Conservation (phyloP, 75 land plant species). For the Cryptomeria japonica region DNA sequence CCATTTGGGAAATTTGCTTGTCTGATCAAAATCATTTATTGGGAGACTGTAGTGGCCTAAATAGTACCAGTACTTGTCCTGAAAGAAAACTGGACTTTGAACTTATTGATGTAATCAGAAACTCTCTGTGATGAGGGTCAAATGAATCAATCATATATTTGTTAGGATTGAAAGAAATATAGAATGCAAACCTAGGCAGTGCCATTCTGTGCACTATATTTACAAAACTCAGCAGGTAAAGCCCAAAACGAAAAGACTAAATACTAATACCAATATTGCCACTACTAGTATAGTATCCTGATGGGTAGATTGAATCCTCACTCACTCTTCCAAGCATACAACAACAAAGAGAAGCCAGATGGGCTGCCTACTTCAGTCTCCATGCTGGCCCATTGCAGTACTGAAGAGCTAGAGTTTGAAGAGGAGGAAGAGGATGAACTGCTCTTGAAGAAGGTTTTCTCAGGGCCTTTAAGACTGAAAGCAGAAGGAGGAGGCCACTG, state of each 20-base stretch:
- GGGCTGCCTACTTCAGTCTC: constrained; percentile 43
- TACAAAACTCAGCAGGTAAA: constrained; percentile 8
- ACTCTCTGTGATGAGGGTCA: constrained; percentile 9
- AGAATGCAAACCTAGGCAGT: constrained; percentile 9
- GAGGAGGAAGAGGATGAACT: constrained; percentile 34
- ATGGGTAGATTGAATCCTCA: background rate
- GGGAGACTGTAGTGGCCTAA: background rate
- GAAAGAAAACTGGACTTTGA: background rate
- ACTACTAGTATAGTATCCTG: background rate
- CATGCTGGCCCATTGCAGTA: constrained; percentile 51
- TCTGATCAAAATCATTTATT: constrained; percentile 7
- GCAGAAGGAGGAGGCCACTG: constrained; percentile 30
- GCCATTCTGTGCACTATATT: constrained; percentile 4
- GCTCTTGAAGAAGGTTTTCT: constrained; percentile 25
- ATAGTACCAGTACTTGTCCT: constrained; percentile 11
- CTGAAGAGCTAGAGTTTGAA: constrained; percentile 25
- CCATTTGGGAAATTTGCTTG: background rate
- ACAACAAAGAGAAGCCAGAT: constrained; percentile 54
- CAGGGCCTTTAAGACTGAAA: constrained; percentile 13
- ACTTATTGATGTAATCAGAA: constrained; percentile 7
- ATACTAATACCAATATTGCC: background rate
- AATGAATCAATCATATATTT: constrained; percentile 12
- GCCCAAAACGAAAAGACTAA: constrained; percentile 1
- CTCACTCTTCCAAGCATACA: constrained; percentile 58
- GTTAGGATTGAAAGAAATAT: background rate